Percentiles rank a stretch among this genome's conserved stretches.
These are phyloP conservation scores for Hyphopichia wangnamkhiaoensis DNA, from an alignment of 1,139 yeast species.

Conservation along the genomic window DNA sequence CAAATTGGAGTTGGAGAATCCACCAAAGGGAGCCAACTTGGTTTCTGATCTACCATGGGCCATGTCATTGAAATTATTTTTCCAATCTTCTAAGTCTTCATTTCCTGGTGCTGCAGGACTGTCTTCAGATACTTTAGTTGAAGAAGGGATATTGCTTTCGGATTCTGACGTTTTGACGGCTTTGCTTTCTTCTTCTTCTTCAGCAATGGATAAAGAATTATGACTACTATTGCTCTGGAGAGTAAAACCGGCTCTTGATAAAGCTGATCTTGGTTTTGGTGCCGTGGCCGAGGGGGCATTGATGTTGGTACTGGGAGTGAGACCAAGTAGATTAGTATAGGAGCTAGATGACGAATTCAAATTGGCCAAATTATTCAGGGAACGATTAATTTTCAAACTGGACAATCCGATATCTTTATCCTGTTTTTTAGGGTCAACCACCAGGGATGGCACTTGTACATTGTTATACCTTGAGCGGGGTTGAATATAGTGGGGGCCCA, in stretches of 20 bases:
- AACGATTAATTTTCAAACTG: constrained; percentile 43
- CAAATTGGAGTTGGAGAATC: constrained; percentile 61
- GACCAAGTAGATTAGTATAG: constrained; percentile 14
- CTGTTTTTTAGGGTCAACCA: constrained; percentile 37
- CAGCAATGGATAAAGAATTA: constrained; percentile 33
- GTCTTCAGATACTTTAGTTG: not conserved
- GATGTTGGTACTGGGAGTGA: constrained; percentile 8
- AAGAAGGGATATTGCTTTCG: no score
- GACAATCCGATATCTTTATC: constrained; percentile 38
- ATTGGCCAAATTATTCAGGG: constrained; percentile 28
- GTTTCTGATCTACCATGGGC: constrained; percentile 30
- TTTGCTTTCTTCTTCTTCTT: constrained; percentile 14
- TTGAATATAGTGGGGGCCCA: constrained; percentile 43
- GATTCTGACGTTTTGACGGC: no score
- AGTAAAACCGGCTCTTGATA: constrained; percentile 23
- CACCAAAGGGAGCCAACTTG: constrained; percentile 71
- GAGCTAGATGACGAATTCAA: constrained; percentile 13
- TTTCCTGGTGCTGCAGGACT: not conserved
- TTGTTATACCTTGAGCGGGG: constrained; percentile 40
- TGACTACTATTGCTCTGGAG: constrained; percentile 31
- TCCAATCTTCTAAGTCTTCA: constrained; percentile 13
- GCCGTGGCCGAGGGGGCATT: constrained; percentile 3
- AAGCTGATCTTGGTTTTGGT: constrained; percentile 18
- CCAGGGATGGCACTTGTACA: constrained; percentile 31
- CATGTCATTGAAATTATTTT: constrained; percentile 27